phyloP scores from a whole-genome alignment of 2,329 filamentous ascomycete species.

The Nectriaceae sp. region DNA sequence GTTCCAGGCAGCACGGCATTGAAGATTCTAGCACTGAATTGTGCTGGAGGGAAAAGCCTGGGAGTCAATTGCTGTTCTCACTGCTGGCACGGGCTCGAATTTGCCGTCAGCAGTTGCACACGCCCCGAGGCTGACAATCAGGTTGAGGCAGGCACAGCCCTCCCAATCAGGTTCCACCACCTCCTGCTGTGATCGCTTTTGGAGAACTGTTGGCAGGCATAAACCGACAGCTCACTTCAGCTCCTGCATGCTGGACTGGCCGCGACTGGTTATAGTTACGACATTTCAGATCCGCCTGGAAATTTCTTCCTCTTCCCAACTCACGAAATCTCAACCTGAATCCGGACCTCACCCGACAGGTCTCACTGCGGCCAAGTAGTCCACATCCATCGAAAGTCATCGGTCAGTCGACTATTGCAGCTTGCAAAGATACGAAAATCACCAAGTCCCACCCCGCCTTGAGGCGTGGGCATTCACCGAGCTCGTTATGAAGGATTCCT shows the following conservation, averaged over 20 bases:
- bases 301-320: not conserved
- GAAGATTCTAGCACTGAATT: too few species aligned
- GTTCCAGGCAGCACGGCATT: too few species aligned
- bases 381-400: too few species aligned
- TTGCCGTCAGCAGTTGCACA: too few species aligned
- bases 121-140: too few species aligned
- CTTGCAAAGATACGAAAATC: not conserved
- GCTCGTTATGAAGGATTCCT: slow-evolving; percentile 18
- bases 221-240: slow-evolving; percentile 5
- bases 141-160: slow-evolving; percentile 14
- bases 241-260: not conserved
- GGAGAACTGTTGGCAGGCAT: not conserved
- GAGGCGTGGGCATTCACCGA: not conserved
- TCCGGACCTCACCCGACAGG: not conserved
- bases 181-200: slow-evolving; percentile 18
- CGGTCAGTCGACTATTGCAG: too few species aligned
- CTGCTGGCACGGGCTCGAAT: too few species aligned
- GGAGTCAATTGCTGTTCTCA: too few species aligned
- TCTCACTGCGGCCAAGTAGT: not conserved
- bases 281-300: not conserved
- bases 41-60: too few species aligned
- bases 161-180: slow-evolving; percentile 21
- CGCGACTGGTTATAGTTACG: not conserved
- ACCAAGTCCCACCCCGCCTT: not conserved
- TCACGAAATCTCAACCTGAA: not conserved